Evolutionary conservation across 176 grass and related monocot species (phyloP).

Genomic region (Themeda triandra): DNA sequence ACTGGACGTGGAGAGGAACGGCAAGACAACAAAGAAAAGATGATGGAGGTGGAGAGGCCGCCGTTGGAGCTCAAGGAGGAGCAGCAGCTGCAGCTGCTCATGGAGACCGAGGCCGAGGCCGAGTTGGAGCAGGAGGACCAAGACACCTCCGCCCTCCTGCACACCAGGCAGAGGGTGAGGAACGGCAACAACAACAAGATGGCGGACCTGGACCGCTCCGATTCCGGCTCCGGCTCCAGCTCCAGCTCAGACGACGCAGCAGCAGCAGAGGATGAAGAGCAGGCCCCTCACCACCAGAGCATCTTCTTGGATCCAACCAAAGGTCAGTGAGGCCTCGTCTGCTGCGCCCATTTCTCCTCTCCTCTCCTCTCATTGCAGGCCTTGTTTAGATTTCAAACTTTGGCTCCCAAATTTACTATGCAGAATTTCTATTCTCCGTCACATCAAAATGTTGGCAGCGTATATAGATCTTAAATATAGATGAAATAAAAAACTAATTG

Average conservation of each 20-base stretch:
- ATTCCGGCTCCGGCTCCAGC: background rate
- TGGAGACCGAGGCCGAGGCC: background rate
- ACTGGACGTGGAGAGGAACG: no score
- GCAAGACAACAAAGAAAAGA: background rate
- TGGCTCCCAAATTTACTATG: no score
- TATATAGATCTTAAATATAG: no score
- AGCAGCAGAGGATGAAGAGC: background rate
- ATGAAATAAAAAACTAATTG: no score
- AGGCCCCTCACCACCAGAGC: background rate
- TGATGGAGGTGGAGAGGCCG: background rate
- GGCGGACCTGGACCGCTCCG: background rate
- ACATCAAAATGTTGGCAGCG: no score
- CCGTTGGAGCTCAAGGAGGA: background rate
- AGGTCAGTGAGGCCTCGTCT: background rate
- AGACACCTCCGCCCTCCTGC: background rate
- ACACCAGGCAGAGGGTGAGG: background rate
- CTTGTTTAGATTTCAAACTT: no score
- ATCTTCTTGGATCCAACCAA: background rate
- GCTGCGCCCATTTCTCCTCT: background rate
- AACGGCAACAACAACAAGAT: background rate
- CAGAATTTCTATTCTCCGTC: no score
- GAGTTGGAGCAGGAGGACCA: background rate
- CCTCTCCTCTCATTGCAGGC: background rate
- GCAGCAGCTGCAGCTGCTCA: background rate
- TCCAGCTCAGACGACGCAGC: background rate